phyloP scores from a whole-genome alignment of 805 yeast species.

The Pichia cephalocereana region DNA sequence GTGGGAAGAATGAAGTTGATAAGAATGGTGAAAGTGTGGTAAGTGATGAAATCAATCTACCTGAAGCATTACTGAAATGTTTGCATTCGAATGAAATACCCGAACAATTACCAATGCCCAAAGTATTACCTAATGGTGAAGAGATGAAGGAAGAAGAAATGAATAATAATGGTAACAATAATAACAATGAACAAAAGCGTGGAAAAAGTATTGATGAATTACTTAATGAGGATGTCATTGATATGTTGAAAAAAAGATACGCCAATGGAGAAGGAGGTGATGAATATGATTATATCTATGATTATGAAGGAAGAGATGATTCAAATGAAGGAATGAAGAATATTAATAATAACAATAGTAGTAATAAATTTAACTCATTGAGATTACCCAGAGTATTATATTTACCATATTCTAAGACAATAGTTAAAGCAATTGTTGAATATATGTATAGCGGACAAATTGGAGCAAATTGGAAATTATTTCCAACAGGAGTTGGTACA shows the following conservation, averaged over 20 bases:
- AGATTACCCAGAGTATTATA: conserved; percentile 57
- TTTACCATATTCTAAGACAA: conserved; percentile 53
- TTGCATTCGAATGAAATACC: conserved; percentile 31
- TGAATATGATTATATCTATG: neutral
- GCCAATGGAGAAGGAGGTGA: neutral
- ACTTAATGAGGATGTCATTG: neutral
- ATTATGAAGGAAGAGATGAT: no score
- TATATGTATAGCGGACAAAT: conserved; percentile 74
- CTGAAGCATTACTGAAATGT: neutral
- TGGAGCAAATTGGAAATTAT: conserved; percentile 63
- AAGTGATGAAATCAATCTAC: neutral
- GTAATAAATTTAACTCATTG: conserved; percentile 9
- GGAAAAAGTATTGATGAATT: neutral
- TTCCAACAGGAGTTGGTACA: conserved; percentile 60
- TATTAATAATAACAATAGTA: neutral
- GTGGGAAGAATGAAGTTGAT: neutral
- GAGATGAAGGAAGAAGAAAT: neutral
- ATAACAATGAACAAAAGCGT: neutral
- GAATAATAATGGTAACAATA: neutral
- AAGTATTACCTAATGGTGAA: conserved; percentile 1
- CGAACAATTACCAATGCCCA: conserved; percentile 48
- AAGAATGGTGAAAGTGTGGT: neutral
- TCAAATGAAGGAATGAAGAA: neutral
- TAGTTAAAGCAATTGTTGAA: conserved; percentile 60
- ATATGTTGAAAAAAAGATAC: neutral